Evolutionary conservation across 1,139 yeast genomes (phyloP), one percentile per base, ranked within the genome.

Genomic region (Blastobotrys buckinghamii): DNA sequence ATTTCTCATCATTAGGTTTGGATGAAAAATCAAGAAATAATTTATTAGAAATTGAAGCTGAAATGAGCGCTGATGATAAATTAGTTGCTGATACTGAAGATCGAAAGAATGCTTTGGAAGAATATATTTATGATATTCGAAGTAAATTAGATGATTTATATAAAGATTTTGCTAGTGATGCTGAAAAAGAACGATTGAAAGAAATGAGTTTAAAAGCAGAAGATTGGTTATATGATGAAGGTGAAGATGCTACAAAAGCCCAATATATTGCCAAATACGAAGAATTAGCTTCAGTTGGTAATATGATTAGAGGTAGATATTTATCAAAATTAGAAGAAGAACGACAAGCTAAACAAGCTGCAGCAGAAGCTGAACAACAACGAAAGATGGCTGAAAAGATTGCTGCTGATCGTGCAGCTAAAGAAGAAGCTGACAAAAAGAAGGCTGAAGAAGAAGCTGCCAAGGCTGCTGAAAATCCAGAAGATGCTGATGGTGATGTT

Each of bases 41-140:
- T 50, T 77, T 75, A 61, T 76, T 85, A 56, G 97, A 92, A 77
- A 75, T 75, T 70, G 98, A 92, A 76, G 80, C 81, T 65, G 77
- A 85, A 67, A 74, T 92, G 82, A 77, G 80, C 57, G 79, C 88
- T 68, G 90, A 84, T 67, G 99, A 94, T 74, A 92, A 89, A 76
- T 82, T 92, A 62, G 97, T 92, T 59, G 95, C 95, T 60, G 97
- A 92, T 75, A 94, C 98, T 59, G 98, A 92, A 77, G 97, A 92
- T 75, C 88, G 90, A 73, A 92, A 92, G 86, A 92, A 92, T 70
- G 94, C 96, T 59, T 79, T 94, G 57, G 98, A 92, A 77, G 98
- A 92, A 77, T 92, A 92, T 79, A 92, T 94, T 65, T 92, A 92
- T 75, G 95, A 88, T 64, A 82, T 92, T 71, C 87, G 98, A 77